Evolutionary conservation across 1,284 basidiomycete species (phyloP).

Genomic region (Paramarasmius palmivorus): DNA sequence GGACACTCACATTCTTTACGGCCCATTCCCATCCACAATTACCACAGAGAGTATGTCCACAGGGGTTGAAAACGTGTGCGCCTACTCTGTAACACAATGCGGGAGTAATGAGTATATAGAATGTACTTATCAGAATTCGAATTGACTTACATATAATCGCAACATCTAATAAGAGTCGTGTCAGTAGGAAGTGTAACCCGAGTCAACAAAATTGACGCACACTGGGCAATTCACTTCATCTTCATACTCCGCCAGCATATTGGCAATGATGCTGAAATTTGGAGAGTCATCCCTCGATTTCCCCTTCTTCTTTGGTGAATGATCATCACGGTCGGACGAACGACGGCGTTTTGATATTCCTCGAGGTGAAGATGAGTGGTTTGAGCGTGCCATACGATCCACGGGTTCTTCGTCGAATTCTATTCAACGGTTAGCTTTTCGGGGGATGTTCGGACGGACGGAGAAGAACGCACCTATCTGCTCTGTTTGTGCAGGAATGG

Average conservation of each 20-base stretch:
- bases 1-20: conserved; percentile 37
- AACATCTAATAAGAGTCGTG: conserved; percentile 48
- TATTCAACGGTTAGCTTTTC: too few relatives aligned
- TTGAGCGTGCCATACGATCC: too few relatives aligned
- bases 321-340: neutral
- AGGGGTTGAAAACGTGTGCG: conserved; percentile 55
- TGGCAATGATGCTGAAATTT: conserved; percentile 3
- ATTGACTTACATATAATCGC: conserved; percentile 49
- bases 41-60: conserved; percentile 58
- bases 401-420: too few relatives aligned
- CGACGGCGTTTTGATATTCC: conserved; percentile 5
- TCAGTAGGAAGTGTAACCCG: neutral
- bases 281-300: conserved; percentile 1
- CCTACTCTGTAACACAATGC: conserved; percentile 52
- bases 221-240: conserved; percentile 58
- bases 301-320: conserved; percentile 4
- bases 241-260: conserved; percentile 40
- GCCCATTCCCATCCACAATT: conserved; percentile 53
- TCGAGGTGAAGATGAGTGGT: too few relatives aligned
- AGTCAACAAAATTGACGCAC: conserved; percentile 32
- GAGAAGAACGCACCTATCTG: too few relatives aligned
- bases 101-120: conserved; percentile 1
- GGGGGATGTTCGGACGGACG: too few relatives aligned
- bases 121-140: neutral
- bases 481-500: too few relatives aligned